These are phyloP conservation scores for Diaporthe batatas DNA, from an alignment of 2,329 filamentous ascomycete genomes.

Conservation along the genomic window DNA sequence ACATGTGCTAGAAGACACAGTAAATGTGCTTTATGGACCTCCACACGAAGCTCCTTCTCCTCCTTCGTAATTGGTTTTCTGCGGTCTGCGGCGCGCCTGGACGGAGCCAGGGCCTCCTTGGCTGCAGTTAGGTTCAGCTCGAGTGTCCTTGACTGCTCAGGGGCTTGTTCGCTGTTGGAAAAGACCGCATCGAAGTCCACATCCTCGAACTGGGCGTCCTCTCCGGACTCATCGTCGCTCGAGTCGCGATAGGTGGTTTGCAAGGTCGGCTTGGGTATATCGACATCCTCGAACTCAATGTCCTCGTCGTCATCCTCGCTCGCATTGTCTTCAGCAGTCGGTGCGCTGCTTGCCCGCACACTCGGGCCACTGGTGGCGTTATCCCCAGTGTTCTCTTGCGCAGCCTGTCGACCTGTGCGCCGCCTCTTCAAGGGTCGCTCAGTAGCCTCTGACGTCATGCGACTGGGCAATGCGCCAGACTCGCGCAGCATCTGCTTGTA, in stretches of 20 bases:
- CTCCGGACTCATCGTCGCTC: slow-evolving; percentile 59
- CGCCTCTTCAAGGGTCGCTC: slow-evolving; percentile 60
- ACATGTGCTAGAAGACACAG: slow-evolving; percentile 86
- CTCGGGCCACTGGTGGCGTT: neutral
- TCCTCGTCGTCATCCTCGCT: slow-evolving; percentile 56
- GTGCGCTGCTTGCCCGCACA: neutral
- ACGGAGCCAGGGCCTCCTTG: slow-evolving; percentile 51
- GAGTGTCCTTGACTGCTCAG: slow-evolving; percentile 54
- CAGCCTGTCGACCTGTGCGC: slow-evolving; percentile 51
- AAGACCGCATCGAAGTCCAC: slow-evolving; percentile 56
- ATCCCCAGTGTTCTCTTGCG: neutral
- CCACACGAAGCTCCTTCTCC: slow-evolving; percentile 71
- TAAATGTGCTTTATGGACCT: slow-evolving; percentile 89
- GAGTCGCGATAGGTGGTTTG: slow-evolving; percentile 66
- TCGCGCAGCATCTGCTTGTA: slow-evolving; percentile 65
- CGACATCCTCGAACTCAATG: slow-evolving; percentile 65
- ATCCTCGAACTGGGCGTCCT: slow-evolving; percentile 62
- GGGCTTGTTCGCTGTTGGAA: slow-evolving; percentile 40
- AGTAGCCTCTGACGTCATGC: slow-evolving; percentile 45
- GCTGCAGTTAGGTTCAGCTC: slow-evolving; percentile 68
- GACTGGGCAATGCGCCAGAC: slow-evolving; percentile 55
- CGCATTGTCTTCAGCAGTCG: slow-evolving; percentile 37
- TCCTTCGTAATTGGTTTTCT: slow-evolving; percentile 67
- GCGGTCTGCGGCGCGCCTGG: slow-evolving; percentile 54
- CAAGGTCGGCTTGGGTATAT: slow-evolving; percentile 60